Conservation (phyloP, 2,329 filamentous ascomycete species). For the Hypoxylon sp. region DNA sequence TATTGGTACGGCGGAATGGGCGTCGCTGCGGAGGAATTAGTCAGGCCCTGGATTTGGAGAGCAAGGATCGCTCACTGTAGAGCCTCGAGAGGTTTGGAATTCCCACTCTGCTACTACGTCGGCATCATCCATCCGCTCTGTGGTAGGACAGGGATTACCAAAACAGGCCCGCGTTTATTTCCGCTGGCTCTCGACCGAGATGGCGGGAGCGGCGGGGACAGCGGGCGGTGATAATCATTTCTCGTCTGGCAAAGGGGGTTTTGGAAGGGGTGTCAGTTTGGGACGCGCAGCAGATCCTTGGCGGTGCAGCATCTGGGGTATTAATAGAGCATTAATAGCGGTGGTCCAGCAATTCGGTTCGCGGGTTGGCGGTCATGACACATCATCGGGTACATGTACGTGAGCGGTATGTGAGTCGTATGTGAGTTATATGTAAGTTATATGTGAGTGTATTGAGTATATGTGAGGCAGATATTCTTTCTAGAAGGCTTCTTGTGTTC, state of each 20-base stretch:
- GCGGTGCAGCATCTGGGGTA: slow-evolving; percentile 23
- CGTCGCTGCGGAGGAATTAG: slow-evolving; percentile 12
- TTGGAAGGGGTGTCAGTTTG: slow-evolving; percentile 8
- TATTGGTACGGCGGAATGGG: slow-evolving; percentile 21
- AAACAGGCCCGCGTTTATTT: slow-evolving; percentile 21
- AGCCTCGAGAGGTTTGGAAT: too few species aligned
- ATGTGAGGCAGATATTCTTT: slow-evolving; percentile 43
- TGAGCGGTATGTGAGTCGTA: neutral
- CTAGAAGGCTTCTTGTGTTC: slow-evolving; percentile 36
- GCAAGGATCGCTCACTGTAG: neutral
- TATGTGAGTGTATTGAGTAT: slow-evolving; percentile 13
- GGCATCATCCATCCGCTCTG: neutral
- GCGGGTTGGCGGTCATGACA: slow-evolving; percentile 40
- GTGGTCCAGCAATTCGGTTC: slow-evolving; percentile 32
- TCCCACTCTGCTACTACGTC: neutral
- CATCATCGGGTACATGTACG: slow-evolving; percentile 27
- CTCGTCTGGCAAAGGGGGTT: slow-evolving; percentile 8
- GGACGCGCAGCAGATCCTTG: slow-evolving; percentile 37
- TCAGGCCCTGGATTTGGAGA: neutral
- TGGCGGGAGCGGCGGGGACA: slow-evolving; percentile 27
- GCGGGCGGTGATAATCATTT: slow-evolving; percentile 29
- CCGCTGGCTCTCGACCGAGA: slow-evolving; percentile 18
- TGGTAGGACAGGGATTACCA: neutral
- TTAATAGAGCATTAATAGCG: slow-evolving; percentile 18
- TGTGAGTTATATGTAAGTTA: neutral